Evolutionary conservation across 805 yeast species (phyloP), one percentile per base, ranked within the genome.

Genomic region (Priceomyces haplophilus): DNA sequence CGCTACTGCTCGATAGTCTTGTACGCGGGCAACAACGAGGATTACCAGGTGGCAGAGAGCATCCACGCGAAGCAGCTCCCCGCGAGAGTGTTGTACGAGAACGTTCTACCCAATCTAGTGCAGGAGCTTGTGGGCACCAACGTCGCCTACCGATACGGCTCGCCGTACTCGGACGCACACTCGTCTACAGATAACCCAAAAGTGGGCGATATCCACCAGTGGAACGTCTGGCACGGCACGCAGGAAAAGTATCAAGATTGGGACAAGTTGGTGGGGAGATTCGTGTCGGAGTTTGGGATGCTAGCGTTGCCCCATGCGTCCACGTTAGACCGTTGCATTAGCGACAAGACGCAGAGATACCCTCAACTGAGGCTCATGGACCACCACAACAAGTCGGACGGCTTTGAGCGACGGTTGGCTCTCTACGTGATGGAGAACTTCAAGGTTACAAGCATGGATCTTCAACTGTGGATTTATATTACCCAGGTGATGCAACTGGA

Each of bases 161-260:
- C 24, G 12, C 34, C 33, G 16, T 37, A 29, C 17, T 27, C 34
- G 4, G 19, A 17, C 12, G 13, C 12, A 4, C 18, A 18, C 10
- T 12, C 29, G 4, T 15, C 8, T 5, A 37, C 40, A 11, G 34
- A n/a, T 29, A 19, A 29, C 19, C n/a, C 40, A 10, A 37, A 15
- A n/a, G 25, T 27, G 4, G 40, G 34, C 3, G 38, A 40, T 19
- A 58, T 72, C 3, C 81, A 76, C 48, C 79, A 75, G 45, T 76
- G 81, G 81, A 74, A 75, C 47, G 77, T 76, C 7, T 76, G 80
- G 80, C 82, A 76, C 47, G 81, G 80, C 1, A 53, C 61, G 17
- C 76, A 74, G 51, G 72, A 69, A 41, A 66, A 63, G 45, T 76
- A 76, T 48, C 82, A 76, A 46, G 59, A 73, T 50, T 74, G 79